Percentiles rank a stretch among this genome's conserved stretches.
Conservation (phyloP, 2,329 filamentous ascomycete species). For the Exophiala sideris region DNA sequence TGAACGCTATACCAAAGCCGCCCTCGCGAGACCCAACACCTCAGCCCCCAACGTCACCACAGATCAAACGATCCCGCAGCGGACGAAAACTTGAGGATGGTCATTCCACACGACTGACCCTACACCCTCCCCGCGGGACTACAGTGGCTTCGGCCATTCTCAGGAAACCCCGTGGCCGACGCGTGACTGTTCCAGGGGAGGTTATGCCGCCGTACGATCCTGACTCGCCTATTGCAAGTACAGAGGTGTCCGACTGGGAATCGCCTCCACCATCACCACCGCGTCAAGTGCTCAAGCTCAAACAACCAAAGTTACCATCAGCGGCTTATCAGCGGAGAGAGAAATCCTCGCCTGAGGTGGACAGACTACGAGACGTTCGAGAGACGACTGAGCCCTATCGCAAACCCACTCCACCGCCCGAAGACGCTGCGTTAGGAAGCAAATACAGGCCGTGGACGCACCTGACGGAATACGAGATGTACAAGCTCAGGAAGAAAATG, state of each 20-base stretch:
- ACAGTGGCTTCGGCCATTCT: conserved; percentile 24
- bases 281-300: conserved; percentile 32
- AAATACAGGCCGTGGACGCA: conserved; percentile 62
- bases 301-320: conserved; percentile 42
- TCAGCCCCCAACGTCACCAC: conserved; percentile 33
- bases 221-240: conserved; percentile 46
- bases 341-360: conserved; percentile 9
- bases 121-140: conserved; percentile 30
- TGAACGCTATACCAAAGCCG: conserved; percentile 59
- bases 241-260: conserved; percentile 45
- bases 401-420: conserved; percentile 50
- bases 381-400: conserved; percentile 23
- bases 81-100: conserved; percentile 38
- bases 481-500: conserved; percentile 63
- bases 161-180: conserved; percentile 38
- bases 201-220: conserved; percentile 40
- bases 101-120: conserved; percentile 38
- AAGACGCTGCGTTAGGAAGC: conserved; percentile 58
- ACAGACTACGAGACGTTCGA: conserved; percentile 17
- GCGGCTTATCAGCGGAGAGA: conserved; percentile 26
- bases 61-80: conserved; percentile 40
- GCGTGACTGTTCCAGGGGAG: conserved; percentile 35
- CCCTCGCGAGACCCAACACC: conserved; percentile 61
- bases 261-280: conserved; percentile 32
- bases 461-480: conserved; percentile 66